Percentiles rank a stretch among this genome's conserved stretches.
Conservation (phyloP, 73 alveolate genomes). For the Tetrahymena thermophila region DNA sequence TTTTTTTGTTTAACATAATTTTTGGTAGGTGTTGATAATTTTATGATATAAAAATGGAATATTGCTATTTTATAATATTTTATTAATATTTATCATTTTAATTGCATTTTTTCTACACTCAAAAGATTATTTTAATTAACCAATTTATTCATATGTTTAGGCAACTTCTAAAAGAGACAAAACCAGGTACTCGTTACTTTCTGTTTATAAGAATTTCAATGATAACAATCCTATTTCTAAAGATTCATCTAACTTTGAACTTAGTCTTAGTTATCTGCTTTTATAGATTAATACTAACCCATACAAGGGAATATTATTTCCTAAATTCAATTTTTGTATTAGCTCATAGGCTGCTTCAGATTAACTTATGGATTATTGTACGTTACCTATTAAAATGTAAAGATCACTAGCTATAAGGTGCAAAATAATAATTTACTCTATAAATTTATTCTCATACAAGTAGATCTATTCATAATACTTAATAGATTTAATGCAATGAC, state of each 20-base stretch:
- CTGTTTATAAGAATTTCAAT: background rate
- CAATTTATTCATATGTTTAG: background rate
- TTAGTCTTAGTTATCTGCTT: background rate
- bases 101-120: background rate
- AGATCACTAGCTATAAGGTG: background rate
- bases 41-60: background rate
- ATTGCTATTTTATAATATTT: too few relatives aligned
- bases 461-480: background rate
- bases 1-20: too few relatives aligned
- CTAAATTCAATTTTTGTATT: too few relatives aligned
- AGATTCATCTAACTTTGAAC: background rate
- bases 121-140: background rate
- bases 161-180: background rate
- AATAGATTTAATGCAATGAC: background rate
- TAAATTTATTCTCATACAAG: too few relatives aligned
- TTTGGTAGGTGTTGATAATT: background rate
- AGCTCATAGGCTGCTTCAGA: background rate
- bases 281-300: background rate
- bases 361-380: background rate
- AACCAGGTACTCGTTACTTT: background rate
- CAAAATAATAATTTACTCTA: background rate
- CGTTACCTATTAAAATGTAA: too few relatives aligned
- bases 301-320: too few relatives aligned
- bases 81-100: too few relatives aligned
- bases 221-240: background rate